These are phyloP conservation scores for Cutaneotrichosporon curvatum DNA, from an alignment of 1,284 basidiomycete species.

Conservation along the genomic window DNA sequence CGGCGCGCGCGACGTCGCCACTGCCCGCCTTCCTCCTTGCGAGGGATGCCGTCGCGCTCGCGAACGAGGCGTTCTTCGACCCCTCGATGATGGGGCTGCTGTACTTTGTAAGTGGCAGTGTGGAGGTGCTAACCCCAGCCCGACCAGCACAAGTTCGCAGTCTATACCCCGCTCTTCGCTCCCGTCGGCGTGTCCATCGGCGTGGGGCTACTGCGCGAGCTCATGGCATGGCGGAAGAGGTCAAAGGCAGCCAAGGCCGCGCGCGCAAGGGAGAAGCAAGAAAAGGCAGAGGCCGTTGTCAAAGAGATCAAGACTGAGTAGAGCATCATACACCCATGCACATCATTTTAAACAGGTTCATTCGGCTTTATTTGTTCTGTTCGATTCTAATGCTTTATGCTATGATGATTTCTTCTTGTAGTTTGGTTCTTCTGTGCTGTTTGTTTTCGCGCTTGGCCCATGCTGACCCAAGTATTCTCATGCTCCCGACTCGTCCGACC, in stretches of 20 bases:
- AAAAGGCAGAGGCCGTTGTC: no score
- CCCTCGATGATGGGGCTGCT: conserved; percentile 90
- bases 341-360: no score
- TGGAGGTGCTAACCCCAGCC: conserved; percentile 48
- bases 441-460: no score
- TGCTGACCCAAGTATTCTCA: not conserved
- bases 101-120: conserved; percentile 59
- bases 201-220: conserved; percentile 64
- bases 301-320: no score
- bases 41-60: conserved; percentile 59
- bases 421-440: no score
- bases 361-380: no score
- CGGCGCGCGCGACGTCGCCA: conserved; percentile 3
- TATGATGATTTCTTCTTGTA: not conserved
- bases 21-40: conserved; percentile 54
- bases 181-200: conserved; percentile 75
- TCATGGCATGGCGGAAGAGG: conserved; percentile 53
- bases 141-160: conserved; percentile 88
- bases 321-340: no score
- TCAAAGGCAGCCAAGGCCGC: no score
- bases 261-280: no score
- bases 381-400: not conserved
- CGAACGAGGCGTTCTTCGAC: conserved; percentile 91
- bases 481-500: not conserved
- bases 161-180: conserved; percentile 87